Percentiles rank a stretch among this genome's conserved stretches.
Conservation (phyloP, 306 rosid genomes). For the Canavalia gladiata region DNA sequence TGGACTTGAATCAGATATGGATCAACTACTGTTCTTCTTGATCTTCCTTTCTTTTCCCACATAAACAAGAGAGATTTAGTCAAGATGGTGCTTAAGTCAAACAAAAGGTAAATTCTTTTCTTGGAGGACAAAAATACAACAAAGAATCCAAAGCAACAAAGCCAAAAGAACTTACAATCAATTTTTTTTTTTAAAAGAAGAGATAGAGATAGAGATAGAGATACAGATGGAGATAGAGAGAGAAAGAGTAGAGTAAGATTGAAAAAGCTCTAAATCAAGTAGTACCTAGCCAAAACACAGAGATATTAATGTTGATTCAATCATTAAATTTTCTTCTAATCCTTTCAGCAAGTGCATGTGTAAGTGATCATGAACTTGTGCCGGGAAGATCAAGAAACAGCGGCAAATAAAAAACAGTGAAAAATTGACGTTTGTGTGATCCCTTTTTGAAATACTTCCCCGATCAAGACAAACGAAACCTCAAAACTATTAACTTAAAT, state of each 20-base stretch:
- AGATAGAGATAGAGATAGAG: no score
- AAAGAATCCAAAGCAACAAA: conserved; percentile 17
- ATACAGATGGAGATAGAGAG: background rate
- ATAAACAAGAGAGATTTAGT: conserved; percentile 34
- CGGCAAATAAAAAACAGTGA: background rate
- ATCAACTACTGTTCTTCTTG: conserved; percentile 17
- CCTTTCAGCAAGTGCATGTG: conserved; percentile 20
- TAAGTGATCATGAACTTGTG: conserved; percentile 30
- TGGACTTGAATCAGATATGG: conserved; percentile 49
- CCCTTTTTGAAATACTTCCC: conserved; percentile 13
- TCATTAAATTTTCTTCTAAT: background rate
- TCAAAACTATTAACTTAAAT: background rate
- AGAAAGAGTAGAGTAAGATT: background rate
- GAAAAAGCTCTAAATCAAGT: conserved; percentile 9
- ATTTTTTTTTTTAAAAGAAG: no score
- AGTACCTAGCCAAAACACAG: background rate
- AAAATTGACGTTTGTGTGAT: conserved; percentile 3
- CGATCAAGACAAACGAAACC: conserved; percentile 20
- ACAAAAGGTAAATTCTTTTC: conserved; percentile 11
- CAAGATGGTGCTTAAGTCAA: conserved; percentile 26
- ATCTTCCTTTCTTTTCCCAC: conserved; percentile 26
- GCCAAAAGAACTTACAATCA: background rate
- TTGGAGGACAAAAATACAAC: background rate
- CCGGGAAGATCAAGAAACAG: conserved; percentile 33
- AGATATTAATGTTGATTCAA: background rate